Conservation (phyloP, 2,329 filamentous ascomycete genomes). For the Lasiodiplodia gonubiensis region DNA sequence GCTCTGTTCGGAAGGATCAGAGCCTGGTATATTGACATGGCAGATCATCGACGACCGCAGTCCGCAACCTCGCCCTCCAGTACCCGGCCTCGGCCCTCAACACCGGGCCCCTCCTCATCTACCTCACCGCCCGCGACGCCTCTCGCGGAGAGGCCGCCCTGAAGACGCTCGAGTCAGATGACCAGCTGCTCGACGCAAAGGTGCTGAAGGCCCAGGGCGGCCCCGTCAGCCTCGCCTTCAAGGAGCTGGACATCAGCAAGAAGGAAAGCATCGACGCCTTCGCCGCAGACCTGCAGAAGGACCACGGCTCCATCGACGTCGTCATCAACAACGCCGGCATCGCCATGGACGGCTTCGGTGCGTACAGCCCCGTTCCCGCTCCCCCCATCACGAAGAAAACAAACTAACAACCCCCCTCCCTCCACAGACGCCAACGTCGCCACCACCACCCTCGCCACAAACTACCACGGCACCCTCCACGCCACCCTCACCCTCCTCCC, state of each 20-base stretch:
- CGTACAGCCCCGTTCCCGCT: too few relatives aligned
- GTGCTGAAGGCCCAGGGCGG: conserved; percentile 46
- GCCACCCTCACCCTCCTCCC: conserved; percentile 54
- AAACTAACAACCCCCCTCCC: conserved; percentile 28
- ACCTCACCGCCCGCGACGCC: conserved; percentile 40
- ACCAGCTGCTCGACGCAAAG: conserved; percentile 53
- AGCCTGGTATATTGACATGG: neutral
- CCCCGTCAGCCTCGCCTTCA: conserved; percentile 42
- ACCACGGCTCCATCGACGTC: conserved; percentile 42
- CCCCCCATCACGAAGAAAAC: conserved; percentile 37
- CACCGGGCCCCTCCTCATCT: conserved; percentile 37
- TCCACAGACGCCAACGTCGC: conserved; percentile 52
- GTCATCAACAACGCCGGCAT: conserved; percentile 56
- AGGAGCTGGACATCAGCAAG: conserved; percentile 52
- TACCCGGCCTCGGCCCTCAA: conserved; percentile 58
- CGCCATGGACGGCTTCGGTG: conserved; percentile 44
- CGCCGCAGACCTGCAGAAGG: conserved; percentile 36
- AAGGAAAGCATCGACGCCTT: conserved; percentile 51
- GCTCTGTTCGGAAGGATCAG: too few relatives aligned
- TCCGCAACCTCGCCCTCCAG: conserved; percentile 60
- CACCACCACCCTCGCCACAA: conserved; percentile 55
- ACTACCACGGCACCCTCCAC: conserved; percentile 60
- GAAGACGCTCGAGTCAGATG: conserved; percentile 33
- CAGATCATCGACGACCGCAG: conserved; percentile 36
- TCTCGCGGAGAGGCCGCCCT: conserved; percentile 38